Conservation (phyloP, 2,329 filamentous ascomycete genomes). For the Cladosporium sp. region DNA sequence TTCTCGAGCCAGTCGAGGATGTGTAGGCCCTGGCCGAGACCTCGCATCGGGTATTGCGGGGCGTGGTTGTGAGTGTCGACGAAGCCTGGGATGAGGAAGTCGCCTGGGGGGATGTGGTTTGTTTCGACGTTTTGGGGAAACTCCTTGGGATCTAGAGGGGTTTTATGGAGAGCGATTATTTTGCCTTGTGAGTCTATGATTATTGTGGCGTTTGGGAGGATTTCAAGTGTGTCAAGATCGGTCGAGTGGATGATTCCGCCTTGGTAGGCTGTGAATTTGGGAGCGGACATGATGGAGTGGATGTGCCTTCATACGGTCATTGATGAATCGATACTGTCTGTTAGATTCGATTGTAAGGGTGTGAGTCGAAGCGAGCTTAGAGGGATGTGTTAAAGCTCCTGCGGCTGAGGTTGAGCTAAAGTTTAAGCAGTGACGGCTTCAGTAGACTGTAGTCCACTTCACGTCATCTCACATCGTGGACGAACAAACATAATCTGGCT, state of each 20-base stretch:
- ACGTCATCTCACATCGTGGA: no score
- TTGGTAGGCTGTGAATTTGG: constrained; percentile 13
- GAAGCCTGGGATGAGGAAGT: constrained; percentile 57
- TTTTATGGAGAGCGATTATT: constrained; percentile 11
- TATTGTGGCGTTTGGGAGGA: constrained; percentile 15
- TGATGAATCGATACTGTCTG: no score
- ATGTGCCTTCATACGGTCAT: no score
- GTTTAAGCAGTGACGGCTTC: no score
- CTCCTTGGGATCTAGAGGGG: neutral
- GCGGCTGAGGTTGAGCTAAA: no score
- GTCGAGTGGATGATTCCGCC: constrained; percentile 19
- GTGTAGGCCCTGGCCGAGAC: constrained; percentile 36
- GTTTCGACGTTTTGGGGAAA: constrained; percentile 17
- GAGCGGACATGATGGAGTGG: no score
- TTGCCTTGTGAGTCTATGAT: constrained; percentile 13
- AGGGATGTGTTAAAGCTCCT: no score
- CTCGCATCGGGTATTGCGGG: constrained; percentile 49
- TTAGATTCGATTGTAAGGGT: no score
- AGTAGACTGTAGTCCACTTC: no score
- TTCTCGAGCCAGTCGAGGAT: constrained; percentile 53
- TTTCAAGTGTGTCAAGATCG: constrained; percentile 14
- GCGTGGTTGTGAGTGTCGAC: constrained; percentile 67
- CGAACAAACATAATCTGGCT: no score
- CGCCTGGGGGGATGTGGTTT: constrained; percentile 34
- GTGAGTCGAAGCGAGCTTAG: no score